Conservation (phyloP, 805 yeast species). For the Metschnikowia chrysomelidarum region DNA sequence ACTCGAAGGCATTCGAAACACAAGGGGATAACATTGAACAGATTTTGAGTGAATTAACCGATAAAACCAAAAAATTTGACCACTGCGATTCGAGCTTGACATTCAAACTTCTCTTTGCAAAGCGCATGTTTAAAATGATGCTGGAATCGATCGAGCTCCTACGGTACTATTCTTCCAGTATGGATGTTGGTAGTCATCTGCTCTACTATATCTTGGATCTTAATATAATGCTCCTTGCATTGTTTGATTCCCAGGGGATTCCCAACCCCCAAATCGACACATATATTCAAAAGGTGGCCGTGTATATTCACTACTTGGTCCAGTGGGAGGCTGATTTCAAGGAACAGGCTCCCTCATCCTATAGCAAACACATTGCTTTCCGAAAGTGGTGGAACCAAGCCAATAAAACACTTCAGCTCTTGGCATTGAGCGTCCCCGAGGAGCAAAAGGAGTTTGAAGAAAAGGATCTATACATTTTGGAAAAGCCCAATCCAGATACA, state of each 20-base stretch:
- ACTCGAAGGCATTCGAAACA: not conserved
- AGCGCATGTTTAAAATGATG: conserved; percentile 2
- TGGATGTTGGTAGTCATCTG: not conserved
- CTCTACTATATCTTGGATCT: conserved; percentile 3
- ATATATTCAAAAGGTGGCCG: not conserved
- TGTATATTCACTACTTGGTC: not conserved
- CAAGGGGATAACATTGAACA: not conserved
- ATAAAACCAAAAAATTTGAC: not conserved
- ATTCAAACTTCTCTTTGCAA: not conserved
- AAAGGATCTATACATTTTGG: no score
- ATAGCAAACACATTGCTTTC: not conserved
- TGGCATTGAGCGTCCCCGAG: not conserved
- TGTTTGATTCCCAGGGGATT: not conserved
- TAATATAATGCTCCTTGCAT: conserved; percentile 1
- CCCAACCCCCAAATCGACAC: not conserved
- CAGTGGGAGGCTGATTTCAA: conserved; percentile 1
- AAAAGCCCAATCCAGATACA: no score
- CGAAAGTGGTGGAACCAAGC: not conserved
- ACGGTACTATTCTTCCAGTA: not conserved
- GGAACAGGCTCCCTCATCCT: not conserved
- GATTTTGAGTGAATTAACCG: not conserved
- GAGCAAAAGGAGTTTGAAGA: not conserved
- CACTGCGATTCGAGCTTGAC: not conserved
- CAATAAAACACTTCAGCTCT: not conserved
- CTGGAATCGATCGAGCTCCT: conserved; percentile 2